Percentiles rank a stretch among this genome's conserved stretches.
Conservation (phyloP, 257 asterid species). For the Ilex aquifolium region DNA sequence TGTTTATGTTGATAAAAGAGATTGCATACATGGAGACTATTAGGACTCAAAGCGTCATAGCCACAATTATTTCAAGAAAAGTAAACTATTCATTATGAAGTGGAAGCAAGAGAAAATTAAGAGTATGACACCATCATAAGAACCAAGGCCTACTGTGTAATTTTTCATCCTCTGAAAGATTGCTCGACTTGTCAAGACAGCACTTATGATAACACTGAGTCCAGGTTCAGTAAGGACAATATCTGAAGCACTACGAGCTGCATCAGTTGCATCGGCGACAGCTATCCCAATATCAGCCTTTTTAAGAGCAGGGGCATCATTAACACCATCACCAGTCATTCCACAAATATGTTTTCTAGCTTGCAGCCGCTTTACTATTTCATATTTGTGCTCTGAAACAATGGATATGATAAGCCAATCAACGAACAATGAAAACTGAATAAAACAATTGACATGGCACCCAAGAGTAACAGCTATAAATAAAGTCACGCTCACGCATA, state of each 20-base stretch:
- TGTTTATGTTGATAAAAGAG: too few relatives aligned
- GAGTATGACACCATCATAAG: neutral
- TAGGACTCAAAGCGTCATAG: too few relatives aligned
- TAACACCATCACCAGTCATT: conserved; percentile 68
- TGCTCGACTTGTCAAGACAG: conserved; percentile 61
- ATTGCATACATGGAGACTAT: too few relatives aligned
- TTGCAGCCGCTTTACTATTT: conserved; percentile 54
- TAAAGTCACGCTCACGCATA: too few relatives aligned
- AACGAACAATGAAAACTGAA: too few relatives aligned
- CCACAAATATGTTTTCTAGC: conserved; percentile 62
- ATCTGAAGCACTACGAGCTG: conserved; percentile 60
- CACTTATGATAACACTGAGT: conserved; percentile 59
- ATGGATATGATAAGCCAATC: neutral
- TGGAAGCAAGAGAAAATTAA: too few relatives aligned
- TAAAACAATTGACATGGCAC: too few relatives aligned
- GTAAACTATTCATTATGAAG: too few relatives aligned
- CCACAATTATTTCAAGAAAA: too few relatives aligned
- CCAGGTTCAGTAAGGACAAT: conserved; percentile 60
- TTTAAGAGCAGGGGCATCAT: conserved; percentile 61
- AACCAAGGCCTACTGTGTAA: conserved; percentile 38
- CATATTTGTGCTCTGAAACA: conserved; percentile 50
- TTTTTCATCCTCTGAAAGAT: conserved; percentile 62
- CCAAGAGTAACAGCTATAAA: too few relatives aligned
- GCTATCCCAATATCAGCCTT: conserved; percentile 63
- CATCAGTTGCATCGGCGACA: conserved; percentile 65